Evolutionary conservation across 805 yeast species (phyloP), one percentile per base, ranked within the genome.

Genomic region (Hanseniaspora singularis): DNA sequence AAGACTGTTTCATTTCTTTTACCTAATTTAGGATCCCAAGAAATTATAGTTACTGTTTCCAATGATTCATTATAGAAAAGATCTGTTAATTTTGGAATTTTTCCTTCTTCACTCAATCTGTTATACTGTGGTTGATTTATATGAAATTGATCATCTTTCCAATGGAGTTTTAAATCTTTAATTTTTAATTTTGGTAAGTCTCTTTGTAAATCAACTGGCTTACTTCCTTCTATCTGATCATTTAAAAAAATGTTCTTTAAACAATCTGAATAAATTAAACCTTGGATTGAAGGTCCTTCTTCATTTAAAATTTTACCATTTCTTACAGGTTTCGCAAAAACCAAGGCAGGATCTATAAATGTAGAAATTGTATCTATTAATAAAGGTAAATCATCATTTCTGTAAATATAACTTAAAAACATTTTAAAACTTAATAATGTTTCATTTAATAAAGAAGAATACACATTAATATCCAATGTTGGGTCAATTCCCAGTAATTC

Each of bases 91-190:
- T 55, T 54, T 3, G 53, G 51, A 8, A 54, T 46, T 36, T 53
- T 52, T 32, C 53, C 52, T 5, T 54, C 53, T 27, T 51, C 46
- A 28, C 55, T 50, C 30, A 44, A 40, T 23, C 51, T 38, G 6
- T 46, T 45, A 40, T 64, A 65, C 15, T 41, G 38, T 2, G 42
- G 45, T 10, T 41, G 32, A 18, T 36, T 65, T 55, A 53, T 50
- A 15, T 63, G 62, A 50, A 61, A 67, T 43, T 60, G 60, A 51
- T 68, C 71, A n/a, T 62, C 54, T 42, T 71, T 54, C 64, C 68
- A 66, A 53, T 68, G 71, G 16, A 67, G 49, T 50, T 67, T 68
- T 31, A 68, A 52, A 38, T 62, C 64, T 9, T 60, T 57, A 7
- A 68, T 53, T 40, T 64, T 63, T 27, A 68, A 51, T 45, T 63